Conservation (phyloP, 768 basidiomycete genomes). For the Lepiota brunneoincarnata region DNA sequence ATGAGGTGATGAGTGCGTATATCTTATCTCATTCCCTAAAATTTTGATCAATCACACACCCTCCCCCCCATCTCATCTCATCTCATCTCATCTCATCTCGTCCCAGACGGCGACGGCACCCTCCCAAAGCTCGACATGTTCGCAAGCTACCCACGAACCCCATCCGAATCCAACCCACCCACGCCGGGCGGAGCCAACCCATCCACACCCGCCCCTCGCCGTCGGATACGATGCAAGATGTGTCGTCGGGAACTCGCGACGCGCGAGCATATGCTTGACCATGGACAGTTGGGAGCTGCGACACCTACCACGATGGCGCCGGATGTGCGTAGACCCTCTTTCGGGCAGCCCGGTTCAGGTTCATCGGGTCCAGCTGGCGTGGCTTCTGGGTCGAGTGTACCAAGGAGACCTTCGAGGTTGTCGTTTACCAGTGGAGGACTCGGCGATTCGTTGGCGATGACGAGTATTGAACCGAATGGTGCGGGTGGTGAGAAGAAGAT, state of each 20-base stretch:
- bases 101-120: constrained; percentile 74
- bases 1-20: constrained; percentile 75
- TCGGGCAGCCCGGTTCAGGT: not conserved
- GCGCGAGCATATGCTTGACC: constrained; percentile 92
- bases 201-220: constrained; percentile 36
- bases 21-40: constrained; percentile 7
- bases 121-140: constrained; percentile 69
- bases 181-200: constrained; percentile 64
- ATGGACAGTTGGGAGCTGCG: constrained; percentile 72
- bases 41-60: not conserved
- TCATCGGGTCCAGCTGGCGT: not conserved
- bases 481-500: constrained; percentile 13
- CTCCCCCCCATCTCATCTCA: not conserved
- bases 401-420: constrained; percentile 10
- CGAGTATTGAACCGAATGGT: constrained; percentile 27
- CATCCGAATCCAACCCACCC: constrained; percentile 55
- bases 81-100: constrained; percentile 6
- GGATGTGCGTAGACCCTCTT: constrained; percentile 6
- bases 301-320: constrained; percentile 51
- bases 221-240: constrained; percentile 87
- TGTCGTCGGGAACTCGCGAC: constrained; percentile 87
- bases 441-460: constrained; percentile 36
- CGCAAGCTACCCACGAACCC: constrained; percentile 67
- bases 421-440: constrained; percentile 18
- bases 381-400: not conserved